Evolutionary conservation across 2,329 filamentous ascomycete genomes (phyloP).

Genomic region (Aspergillus hiratsukae): DNA sequence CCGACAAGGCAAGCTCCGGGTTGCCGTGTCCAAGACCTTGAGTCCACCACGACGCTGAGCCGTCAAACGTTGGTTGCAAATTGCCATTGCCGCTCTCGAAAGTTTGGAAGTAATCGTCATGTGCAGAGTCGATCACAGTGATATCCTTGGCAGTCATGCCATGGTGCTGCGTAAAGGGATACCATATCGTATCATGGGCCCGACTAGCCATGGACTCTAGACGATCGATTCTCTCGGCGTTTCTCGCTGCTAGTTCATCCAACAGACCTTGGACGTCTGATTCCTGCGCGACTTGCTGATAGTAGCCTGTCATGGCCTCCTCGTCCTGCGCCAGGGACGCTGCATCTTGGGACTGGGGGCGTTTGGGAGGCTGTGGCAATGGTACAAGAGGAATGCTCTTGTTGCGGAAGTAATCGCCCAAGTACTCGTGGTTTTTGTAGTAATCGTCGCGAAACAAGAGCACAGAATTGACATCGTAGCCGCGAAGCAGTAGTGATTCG

Average conservation of each 20-base stretch:
- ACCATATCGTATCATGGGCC: constrained; percentile 70
- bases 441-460: constrained; percentile 63
- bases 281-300: constrained; percentile 45
- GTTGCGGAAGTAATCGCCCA: constrained; percentile 62
- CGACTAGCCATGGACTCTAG: constrained; percentile 58
- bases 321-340: constrained; percentile 46
- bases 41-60: constrained; percentile 88
- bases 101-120: constrained; percentile 73
- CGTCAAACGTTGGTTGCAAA: constrained; percentile 68
- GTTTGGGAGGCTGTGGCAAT: constrained; percentile 56
- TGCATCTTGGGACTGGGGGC: constrained; percentile 24
- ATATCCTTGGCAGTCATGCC: constrained; percentile 60
- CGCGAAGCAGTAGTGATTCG: constrained; percentile 71
- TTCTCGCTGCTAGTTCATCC: constrained; percentile 49
- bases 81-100: constrained; percentile 33
- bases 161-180: constrained; percentile 79
- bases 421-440: constrained; percentile 65
- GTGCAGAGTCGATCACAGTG: constrained; percentile 72
- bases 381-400: constrained; percentile 55
- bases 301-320: constrained; percentile 61
- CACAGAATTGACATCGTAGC: constrained; percentile 69
- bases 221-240: constrained; percentile 53
- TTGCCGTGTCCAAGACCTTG: constrained; percentile 81
- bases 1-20: constrained; percentile 64
- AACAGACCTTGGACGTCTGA: constrained; percentile 46